Evolutionary conservation across 2,329 filamentous ascomycete species (phyloP).

Genomic region (Dactylellina parvicollis): DNA sequence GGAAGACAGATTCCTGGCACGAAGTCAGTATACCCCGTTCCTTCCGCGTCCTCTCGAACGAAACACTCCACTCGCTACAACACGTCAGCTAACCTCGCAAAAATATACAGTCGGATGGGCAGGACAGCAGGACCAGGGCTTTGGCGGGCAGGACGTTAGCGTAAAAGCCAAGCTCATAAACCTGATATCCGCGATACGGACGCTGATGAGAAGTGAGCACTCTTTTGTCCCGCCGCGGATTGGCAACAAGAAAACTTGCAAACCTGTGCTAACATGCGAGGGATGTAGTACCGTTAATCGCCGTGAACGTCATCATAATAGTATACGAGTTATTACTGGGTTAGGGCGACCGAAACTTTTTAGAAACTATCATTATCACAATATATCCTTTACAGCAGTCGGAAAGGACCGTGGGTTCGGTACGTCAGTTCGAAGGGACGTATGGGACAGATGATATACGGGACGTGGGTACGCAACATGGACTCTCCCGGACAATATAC

Average conservation of each 20-base stretch:
- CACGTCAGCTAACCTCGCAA: not conserved
- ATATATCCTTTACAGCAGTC: not conserved
- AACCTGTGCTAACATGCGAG: not conserved
- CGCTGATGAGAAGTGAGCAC: slow-evolving; percentile 85
- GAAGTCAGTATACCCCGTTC: slow-evolving; percentile 68
- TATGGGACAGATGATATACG: not conserved
- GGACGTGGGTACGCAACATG: too few species aligned
- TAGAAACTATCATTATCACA: not conserved
- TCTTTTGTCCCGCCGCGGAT: too few species aligned
- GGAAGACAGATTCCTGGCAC: slow-evolving; percentile 64
- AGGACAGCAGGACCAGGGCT: slow-evolving; percentile 62
- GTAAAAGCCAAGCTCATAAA: slow-evolving; percentile 88
- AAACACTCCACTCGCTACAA: slow-evolving; percentile 14
- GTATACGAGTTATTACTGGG: slow-evolving; percentile 50
- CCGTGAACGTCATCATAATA: slow-evolving; percentile 50
- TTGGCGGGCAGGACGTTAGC: slow-evolving; percentile 74
- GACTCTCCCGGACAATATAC: too few species aligned
- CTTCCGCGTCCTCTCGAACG: slow-evolving; percentile 21
- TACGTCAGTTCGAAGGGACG: not conserved
- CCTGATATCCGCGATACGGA: slow-evolving; percentile 87
- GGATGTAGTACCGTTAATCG: slow-evolving; percentile 46
- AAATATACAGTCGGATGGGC: slow-evolving; percentile 78
- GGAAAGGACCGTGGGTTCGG: not conserved
- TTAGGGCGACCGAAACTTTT: not conserved
- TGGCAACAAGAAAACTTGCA: not conserved